Evolutionary conservation across 2,329 filamentous ascomycete species (phyloP).

Genomic region (Ascochyta fabae): DNA sequence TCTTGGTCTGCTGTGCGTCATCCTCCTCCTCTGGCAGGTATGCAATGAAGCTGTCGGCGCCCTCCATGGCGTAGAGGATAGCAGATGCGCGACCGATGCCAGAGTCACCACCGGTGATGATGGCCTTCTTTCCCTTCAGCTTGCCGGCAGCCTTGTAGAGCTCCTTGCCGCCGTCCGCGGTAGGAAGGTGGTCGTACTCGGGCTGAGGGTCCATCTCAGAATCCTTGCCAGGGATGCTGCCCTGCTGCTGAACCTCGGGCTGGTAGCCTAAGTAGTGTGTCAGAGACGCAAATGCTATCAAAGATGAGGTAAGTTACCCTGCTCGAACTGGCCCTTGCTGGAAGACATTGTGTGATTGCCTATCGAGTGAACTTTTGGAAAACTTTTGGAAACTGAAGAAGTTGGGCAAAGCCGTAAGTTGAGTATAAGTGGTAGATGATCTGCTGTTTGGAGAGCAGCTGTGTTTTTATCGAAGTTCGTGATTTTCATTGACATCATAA

Average conservation of each 20-base stretch:
- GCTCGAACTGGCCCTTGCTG: slow-evolving; percentile 46
- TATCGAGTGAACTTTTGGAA: neutral
- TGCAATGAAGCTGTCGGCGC: slow-evolving; percentile 73
- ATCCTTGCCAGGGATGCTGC: slow-evolving; percentile 59
- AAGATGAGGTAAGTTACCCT: slow-evolving; percentile 27
- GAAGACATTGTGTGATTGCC: slow-evolving; percentile 56
- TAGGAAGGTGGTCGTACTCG: slow-evolving; percentile 69
- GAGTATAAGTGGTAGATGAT: neutral
- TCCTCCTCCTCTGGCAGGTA: slow-evolving; percentile 78
- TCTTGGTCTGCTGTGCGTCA: slow-evolving; percentile 78
- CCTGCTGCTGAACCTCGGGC: slow-evolving; percentile 58
- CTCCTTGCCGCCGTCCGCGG: slow-evolving; percentile 69
- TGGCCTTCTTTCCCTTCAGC: slow-evolving; percentile 73
- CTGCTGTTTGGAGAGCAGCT: slow-evolving; percentile 9
- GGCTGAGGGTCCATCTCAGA: slow-evolving; percentile 65
- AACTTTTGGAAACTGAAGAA: neutral
- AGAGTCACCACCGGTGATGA: slow-evolving; percentile 82
- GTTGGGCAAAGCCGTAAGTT: neutral
- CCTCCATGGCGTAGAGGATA: slow-evolving; percentile 81
- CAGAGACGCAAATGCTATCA: neutral
- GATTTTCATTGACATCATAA: slow-evolving; percentile 38
- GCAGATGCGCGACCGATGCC: slow-evolving; percentile 80
- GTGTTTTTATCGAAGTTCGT: slow-evolving; percentile 19
- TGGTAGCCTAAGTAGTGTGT: slow-evolving; percentile 52
- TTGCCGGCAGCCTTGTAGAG: slow-evolving; percentile 79